A percentile compares a stretch with the other conserved stretches of the same genome.
Conservation (phyloP, 805 yeast genomes). For the Suhomyces sp. region DNA sequence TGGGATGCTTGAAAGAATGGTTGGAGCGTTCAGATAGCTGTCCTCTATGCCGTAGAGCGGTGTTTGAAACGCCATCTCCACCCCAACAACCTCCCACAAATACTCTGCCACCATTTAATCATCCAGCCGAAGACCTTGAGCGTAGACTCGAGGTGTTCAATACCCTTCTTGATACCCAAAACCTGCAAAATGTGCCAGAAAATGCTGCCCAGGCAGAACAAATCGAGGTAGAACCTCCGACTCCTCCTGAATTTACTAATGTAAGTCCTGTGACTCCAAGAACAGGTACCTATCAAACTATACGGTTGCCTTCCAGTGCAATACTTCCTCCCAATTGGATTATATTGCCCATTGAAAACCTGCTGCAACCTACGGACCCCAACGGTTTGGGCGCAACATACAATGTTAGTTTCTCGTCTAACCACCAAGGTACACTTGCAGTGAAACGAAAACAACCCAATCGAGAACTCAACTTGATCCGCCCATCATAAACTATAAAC, state of each 20-base stretch:
- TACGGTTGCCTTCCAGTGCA: conserved; percentile 23
- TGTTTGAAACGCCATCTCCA: conserved; percentile 28
- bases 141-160: conserved; percentile 5
- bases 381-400: not conserved
- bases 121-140: conserved; percentile 6
- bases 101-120: conserved; percentile 3
- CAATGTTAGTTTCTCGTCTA: conserved; percentile 17
- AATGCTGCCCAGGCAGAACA: not conserved
- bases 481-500: conserved; percentile 2
- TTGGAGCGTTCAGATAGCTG: conserved; percentile 88
- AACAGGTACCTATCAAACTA: conserved; percentile 12
- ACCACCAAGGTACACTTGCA: conserved; percentile 15
- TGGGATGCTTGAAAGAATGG: conserved; percentile 92
- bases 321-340: conserved; percentile 32
- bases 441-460: conserved; percentile 7
- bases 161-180: not conserved
- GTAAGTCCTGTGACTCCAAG: not conserved
- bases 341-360: conserved; percentile 21
- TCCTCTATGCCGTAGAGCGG: conserved; percentile 83
- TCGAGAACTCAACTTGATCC: conserved; percentile 9
- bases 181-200: conserved; percentile 9
- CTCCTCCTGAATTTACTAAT: not conserved
- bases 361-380: not conserved
- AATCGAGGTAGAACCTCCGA: not conserved
- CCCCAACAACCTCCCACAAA: not conserved